phyloP scores from a whole-genome alignment of 331 rosid genomes.

The Erythrophleum ivorense region DNA sequence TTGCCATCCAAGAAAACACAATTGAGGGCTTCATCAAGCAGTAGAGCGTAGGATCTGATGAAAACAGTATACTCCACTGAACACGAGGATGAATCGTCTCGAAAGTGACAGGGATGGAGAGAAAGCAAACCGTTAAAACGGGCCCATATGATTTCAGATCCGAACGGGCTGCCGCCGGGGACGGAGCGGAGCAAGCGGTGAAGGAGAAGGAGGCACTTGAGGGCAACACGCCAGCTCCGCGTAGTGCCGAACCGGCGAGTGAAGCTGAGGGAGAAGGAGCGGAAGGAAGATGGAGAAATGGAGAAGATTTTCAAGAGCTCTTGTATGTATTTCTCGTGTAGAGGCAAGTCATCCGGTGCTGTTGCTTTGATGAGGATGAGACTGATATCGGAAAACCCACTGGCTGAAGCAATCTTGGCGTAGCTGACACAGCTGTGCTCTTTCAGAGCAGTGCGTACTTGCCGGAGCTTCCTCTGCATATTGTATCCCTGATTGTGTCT shows the following conservation, averaged over 20 bases:
- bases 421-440: slow-evolving; percentile 62
- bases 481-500: background rate
- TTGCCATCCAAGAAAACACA: slow-evolving; percentile 45
- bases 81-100: slow-evolving; percentile 44
- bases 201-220: slow-evolving; percentile 84
- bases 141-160: slow-evolving; percentile 56
- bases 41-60: slow-evolving; percentile 61
- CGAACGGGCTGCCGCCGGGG: slow-evolving; percentile 48
- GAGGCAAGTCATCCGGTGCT: slow-evolving; percentile 61
- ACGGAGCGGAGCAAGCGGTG: slow-evolving; percentile 73
- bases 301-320: slow-evolving; percentile 70
- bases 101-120: slow-evolving; percentile 65
- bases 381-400: slow-evolving; percentile 65
- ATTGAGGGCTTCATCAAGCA: slow-evolving; percentile 64
- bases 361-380: slow-evolving; percentile 72
- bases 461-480: slow-evolving; percentile 61
- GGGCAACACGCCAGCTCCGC: slow-evolving; percentile 74
- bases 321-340: slow-evolving; percentile 63
- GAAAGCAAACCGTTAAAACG: slow-evolving; percentile 59
- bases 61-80: slow-evolving; percentile 53
- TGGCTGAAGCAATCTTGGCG: slow-evolving; percentile 68
- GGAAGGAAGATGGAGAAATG: slow-evolving; percentile 57
- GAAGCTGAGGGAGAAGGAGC: slow-evolving; percentile 63
- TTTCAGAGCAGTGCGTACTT: slow-evolving; percentile 52
- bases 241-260: slow-evolving; percentile 69